Conservation (phyloP, 2,329 filamentous ascomycete genomes). For the Dichotomopilus funicola region DNA sequence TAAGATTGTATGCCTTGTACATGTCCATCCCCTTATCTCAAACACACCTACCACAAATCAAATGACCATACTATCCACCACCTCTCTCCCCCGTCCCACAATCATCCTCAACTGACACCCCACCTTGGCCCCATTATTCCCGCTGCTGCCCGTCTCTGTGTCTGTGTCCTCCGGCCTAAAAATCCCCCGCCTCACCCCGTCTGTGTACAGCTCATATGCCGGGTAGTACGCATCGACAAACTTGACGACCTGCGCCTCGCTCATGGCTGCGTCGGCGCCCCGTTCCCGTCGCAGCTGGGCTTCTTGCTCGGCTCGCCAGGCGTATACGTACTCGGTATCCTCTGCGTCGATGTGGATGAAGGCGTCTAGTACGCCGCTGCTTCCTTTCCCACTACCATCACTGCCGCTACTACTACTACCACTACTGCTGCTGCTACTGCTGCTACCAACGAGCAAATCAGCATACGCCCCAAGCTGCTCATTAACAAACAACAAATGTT, state of each 20-base stretch:
- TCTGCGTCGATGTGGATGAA: slow-evolving; percentile 62
- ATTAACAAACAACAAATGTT: slow-evolving; percentile 47
- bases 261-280: slow-evolving; percentile 64
- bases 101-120: slow-evolving; percentile 55
- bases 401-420: no score
- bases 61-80: slow-evolving; percentile 50
- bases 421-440: no score
- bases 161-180: slow-evolving; percentile 29
- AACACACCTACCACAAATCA: slow-evolving; percentile 42
- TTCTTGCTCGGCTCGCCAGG: slow-evolving; percentile 80
- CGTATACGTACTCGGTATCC: slow-evolving; percentile 69
- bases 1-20: neutral
- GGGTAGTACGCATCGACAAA: slow-evolving; percentile 69
- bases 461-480: slow-evolving; percentile 40
- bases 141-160: no score
- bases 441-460: no score
- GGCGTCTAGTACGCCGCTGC: slow-evolving; percentile 46
- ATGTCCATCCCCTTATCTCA: neutral
- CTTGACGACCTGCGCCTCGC: slow-evolving; percentile 65
- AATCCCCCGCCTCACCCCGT: slow-evolving; percentile 51
- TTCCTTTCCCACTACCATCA: neutral
- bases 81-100: slow-evolving; percentile 53
- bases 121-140: neutral
- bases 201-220: slow-evolving; percentile 63
- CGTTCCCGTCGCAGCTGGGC: slow-evolving; percentile 57